These are phyloP conservation scores for Trichoderma orchidacearum DNA, from an alignment of 495 filamentous ascomycete genomes.

Conservation along the genomic window DNA sequence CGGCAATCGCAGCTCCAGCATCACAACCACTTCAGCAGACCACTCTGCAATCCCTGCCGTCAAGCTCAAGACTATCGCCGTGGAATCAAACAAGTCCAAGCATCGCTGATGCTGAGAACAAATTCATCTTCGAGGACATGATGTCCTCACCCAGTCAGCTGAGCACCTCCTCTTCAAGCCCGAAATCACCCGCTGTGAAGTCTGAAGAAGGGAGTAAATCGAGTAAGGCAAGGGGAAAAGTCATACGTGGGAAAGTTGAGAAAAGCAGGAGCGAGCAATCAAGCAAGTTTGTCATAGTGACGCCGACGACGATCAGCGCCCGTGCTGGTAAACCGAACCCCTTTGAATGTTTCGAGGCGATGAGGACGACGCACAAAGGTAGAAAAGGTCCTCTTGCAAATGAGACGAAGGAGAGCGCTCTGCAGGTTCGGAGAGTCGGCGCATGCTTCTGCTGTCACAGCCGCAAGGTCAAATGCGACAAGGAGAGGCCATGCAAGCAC, in stretches of 20 bases:
- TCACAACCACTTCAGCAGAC: conserved; percentile 2
- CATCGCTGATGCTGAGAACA: conserved; percentile 11
- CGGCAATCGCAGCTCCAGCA: not conserved
- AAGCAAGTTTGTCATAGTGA: conserved; percentile 33
- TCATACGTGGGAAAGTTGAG: conserved; percentile 16
- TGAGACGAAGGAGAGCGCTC: conserved; percentile 31
- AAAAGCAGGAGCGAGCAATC: conserved; percentile 17
- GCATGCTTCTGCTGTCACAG: conserved; percentile 38
- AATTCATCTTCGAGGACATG: conserved; percentile 21
- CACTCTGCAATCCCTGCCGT: not conserved
- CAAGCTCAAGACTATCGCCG: conserved; percentile 7
- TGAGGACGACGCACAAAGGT: conserved; percentile 27
- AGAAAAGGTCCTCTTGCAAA: conserved; percentile 32
- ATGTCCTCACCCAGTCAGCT: conserved; percentile 17
- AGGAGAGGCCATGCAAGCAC: conserved; percentile 30
- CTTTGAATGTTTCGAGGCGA: conserved; percentile 32
- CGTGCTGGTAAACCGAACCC: conserved; percentile 27
- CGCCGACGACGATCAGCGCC: conserved; percentile 27
- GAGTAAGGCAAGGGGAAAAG: conserved; percentile 20
- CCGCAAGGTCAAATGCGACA: conserved; percentile 32
- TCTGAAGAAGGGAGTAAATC: conserved; percentile 9
- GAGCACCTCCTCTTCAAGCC: conserved; percentile 14
- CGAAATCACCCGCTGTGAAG: conserved; percentile 19
- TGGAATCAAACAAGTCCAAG: conserved; percentile 23
- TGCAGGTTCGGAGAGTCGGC: conserved; percentile 29